Conservation (phyloP, 148 eudicot species). For the Rhododendron vialii region DNA sequence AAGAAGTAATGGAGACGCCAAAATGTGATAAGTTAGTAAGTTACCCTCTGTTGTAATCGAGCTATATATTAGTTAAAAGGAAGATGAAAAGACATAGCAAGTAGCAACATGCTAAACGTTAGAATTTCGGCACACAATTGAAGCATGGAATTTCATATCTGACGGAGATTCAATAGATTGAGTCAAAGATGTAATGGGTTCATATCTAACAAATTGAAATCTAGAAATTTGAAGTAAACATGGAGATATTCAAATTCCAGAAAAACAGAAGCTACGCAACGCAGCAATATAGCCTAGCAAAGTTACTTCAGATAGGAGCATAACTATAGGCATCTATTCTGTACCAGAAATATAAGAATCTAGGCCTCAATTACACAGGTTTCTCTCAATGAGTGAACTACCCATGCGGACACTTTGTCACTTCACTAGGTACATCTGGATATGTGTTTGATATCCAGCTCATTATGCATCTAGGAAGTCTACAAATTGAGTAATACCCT, state of each 20-base stretch:
- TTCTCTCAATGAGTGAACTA: not conserved
- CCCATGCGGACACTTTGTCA: not conserved
- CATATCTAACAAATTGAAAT: not conserved
- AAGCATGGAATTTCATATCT: not conserved
- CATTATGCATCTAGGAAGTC: not conserved
- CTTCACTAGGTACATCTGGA: not conserved
- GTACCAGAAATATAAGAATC: not conserved
- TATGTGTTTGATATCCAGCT: not conserved
- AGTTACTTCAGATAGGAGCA: not conserved
- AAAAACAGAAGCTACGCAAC: not conserved
- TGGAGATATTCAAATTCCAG: not conserved
- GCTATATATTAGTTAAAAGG: not conserved
- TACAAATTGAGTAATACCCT: not conserved
- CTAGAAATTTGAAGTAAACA: not conserved
- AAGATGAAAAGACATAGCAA: not conserved
- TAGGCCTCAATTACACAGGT: not conserved
- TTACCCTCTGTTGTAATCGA: not conserved
- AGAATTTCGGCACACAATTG: not conserved
- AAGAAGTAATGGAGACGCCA: not conserved
- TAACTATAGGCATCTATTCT: not conserved
- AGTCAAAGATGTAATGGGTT: constrained; percentile 2
- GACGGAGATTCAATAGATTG: not conserved
- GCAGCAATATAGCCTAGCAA: not conserved
- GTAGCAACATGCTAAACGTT: not conserved
- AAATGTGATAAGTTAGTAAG: not conserved